Evolutionary conservation across 1,139 yeast genomes (phyloP), one percentile per base, ranked within the genome.

Genomic region (Protomyces gravidus): DNA sequence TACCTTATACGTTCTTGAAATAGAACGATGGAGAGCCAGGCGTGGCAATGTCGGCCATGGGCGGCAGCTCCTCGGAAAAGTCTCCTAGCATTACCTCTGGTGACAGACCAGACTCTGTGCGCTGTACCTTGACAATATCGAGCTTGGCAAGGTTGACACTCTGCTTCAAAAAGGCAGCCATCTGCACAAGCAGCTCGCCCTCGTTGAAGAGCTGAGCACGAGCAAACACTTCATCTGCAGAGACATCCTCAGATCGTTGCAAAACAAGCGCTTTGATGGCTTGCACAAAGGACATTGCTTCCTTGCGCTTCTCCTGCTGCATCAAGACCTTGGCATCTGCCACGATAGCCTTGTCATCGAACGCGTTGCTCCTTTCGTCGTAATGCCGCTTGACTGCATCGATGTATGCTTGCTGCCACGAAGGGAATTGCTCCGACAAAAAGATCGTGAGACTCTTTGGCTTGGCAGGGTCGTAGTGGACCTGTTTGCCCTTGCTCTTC

Each of bases 281-380:
- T 65, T 92, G 84, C 65, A 92, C 90, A 73, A 90, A 92, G 63
- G 97, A 97, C 98, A 94, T 92, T 64, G 96, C 97, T 67, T 95
- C 84, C 80, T 89, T 89, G 15, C 58, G 45, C 28, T 53, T 53
- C 7, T 45, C 46, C 85, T 90, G 75, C 61, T 76, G 77, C 26
- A 77, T 78, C 13, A 74, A 67, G 66, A 72, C 71, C 42, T 56
- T 65, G 32, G 65, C 67, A 32, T 59, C 63, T 47, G 50, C 52
- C n/a, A 65, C 63, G 50, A 50, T 56, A 36, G 55, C 61, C 61
- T 46, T 59, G 57, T 58, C 63, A 50, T 60, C 59, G 39, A 55
- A 50, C 30, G 58, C 33, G 39, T 50, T 48, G 13, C 23, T 27
- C 15, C 57, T 55, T 11, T 53, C 56, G 51, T 85, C 92, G 70